Percentiles rank a stretch among this genome's conserved stretches.
Conservation (phyloP, 164 flowering plant species). For the Liriodendron chinense region DNA sequence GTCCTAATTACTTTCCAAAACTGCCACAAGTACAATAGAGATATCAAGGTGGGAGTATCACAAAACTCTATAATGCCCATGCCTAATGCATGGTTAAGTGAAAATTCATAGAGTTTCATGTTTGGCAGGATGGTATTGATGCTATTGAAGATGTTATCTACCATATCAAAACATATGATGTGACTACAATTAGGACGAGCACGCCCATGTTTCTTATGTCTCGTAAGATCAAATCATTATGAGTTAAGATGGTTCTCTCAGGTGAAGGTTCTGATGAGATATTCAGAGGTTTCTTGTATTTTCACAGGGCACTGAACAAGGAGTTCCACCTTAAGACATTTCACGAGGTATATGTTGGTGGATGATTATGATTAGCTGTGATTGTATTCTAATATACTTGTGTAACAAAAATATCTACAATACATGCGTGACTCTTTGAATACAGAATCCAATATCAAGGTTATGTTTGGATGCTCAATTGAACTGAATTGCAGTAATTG, state of each 20-base stretch:
- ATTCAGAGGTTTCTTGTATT: constrained; percentile 90
- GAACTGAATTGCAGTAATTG: too few relatives aligned
- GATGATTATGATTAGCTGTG: too few relatives aligned
- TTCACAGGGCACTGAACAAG: constrained; percentile 97
- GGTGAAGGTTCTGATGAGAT: constrained; percentile 97
- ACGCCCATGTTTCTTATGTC: constrained; percentile 98
- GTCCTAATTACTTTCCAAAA: too few relatives aligned
- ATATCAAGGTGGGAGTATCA: too few relatives aligned
- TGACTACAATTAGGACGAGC: constrained; percentile 90
- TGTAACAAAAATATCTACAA: too few relatives aligned
- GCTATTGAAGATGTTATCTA: constrained; percentile 95
- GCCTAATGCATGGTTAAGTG: too few relatives aligned
- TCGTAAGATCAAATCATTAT: constrained; percentile 83
- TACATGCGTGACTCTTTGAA: too few relatives aligned
- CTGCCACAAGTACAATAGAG: too few relatives aligned
- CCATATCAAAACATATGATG: constrained; percentile 89
- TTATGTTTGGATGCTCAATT: too few relatives aligned
- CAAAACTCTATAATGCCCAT: too few relatives aligned
- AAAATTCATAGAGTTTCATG: background rate
- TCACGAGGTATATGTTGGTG: constrained; percentile 48
- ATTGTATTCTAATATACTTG: too few relatives aligned
- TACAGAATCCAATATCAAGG: too few relatives aligned
- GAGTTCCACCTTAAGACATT: constrained; percentile 87
- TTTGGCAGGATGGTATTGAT: constrained; percentile 81
- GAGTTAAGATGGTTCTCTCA: constrained; percentile 93